phyloP scores from a whole-genome alignment of 768 basidiomycete species.

The Lactarius sanguifluus region DNA sequence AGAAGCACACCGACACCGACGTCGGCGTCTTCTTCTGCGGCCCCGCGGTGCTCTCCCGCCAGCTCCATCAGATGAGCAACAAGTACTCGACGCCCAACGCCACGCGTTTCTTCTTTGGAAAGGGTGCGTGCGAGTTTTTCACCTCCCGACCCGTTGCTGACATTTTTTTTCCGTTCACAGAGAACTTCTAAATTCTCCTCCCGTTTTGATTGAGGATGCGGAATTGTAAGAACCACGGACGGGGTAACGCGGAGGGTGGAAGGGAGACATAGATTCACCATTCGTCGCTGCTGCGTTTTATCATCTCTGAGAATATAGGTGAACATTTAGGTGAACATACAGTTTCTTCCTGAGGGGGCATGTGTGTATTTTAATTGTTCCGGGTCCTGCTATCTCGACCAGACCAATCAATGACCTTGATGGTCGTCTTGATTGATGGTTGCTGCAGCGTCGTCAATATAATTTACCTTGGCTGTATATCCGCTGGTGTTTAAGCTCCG shows the following conservation, averaged over 20 bases:
- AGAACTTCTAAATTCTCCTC: slow-evolving; percentile 11
- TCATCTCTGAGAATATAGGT: neutral
- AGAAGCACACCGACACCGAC: slow-evolving; percentile 86
- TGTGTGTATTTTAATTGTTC: neutral
- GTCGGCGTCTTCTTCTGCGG: slow-evolving; percentile 95
- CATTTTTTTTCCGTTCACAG: neutral
- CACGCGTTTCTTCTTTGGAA: slow-evolving; percentile 90
- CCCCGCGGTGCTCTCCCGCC: slow-evolving; percentile 64
- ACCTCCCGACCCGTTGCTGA: neutral
- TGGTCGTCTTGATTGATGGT: neutral
- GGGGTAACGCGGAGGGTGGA: neutral
- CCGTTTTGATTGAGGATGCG: neutral
- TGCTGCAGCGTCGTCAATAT: neutral
- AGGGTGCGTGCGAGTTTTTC: slow-evolving; percentile 48
- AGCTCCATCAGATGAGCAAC: slow-evolving; percentile 78
- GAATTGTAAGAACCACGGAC: neutral
- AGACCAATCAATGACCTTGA: neutral
- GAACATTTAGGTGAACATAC: neutral
- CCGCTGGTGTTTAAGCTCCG: neutral
- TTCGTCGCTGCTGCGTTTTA: neutral
- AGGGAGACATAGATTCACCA: neutral
- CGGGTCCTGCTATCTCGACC: neutral
- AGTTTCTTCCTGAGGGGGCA: neutral
- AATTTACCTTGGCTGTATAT: neutral
- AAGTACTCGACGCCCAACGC: slow-evolving; percentile 76